Conservation (phyloP, 1,284 basidiomycete genomes). For the Ustilago bromivora region DNA sequence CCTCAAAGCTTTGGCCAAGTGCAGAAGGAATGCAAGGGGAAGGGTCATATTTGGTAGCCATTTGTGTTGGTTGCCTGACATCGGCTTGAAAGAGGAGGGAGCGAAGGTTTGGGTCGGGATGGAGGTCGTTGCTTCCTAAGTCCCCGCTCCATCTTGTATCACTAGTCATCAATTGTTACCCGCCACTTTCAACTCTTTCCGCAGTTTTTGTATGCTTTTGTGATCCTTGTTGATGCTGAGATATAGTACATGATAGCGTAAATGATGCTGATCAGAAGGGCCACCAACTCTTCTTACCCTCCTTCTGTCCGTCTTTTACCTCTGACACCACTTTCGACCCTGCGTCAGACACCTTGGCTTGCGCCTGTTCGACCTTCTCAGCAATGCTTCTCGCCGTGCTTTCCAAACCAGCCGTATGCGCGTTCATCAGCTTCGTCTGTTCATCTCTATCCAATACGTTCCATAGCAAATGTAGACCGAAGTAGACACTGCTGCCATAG, state of each 20-base stretch:
- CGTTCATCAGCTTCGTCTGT: conserved; percentile 41
- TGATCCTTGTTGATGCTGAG: background rate
- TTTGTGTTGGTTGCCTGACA: conserved; percentile 38
- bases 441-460: conserved; percentile 56
- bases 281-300: conserved; percentile 28
- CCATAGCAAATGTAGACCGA: conserved; percentile 66
- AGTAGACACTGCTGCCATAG: conserved; percentile 65
- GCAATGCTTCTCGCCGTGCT: conserved; percentile 33
- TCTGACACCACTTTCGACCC: background rate
- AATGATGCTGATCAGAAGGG: conserved; percentile 15
- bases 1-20: conserved; percentile 39
- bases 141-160: background rate
- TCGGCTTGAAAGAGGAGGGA: conserved; percentile 1
- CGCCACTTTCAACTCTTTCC: background rate
- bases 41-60: conserved; percentile 48
- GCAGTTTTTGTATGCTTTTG: background rate
- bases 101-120: conserved; percentile 44
- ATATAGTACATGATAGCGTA: conserved; percentile 8
- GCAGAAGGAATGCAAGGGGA: conserved; percentile 37
- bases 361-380: conserved; percentile 25
- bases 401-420: conserved; percentile 38
- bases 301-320: conserved; percentile 3
- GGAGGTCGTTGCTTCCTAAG: conserved; percentile 22
- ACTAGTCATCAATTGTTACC: background rate
- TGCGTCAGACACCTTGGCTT: background rate